These are phyloP conservation scores for Tulasnella sp. DNA, from an alignment of 768 basidiomycete species.

Conservation along the genomic window DNA sequence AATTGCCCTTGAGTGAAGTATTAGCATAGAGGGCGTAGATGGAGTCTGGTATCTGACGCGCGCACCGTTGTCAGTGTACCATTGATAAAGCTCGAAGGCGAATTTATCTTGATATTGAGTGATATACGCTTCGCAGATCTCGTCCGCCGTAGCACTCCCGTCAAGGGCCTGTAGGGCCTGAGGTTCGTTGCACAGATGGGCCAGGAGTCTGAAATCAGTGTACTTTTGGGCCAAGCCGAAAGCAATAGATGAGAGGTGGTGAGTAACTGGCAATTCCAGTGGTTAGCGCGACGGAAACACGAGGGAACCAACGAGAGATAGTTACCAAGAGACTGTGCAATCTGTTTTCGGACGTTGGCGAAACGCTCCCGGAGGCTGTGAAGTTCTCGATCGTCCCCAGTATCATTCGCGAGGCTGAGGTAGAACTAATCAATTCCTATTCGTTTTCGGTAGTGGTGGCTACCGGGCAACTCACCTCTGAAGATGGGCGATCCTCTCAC, in stretches of 20 bases:
- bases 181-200: slow-evolving; percentile 68
- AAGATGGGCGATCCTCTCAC: slow-evolving; percentile 21
- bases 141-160: slow-evolving; percentile 55
- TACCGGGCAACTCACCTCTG: background rate
- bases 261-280: slow-evolving; percentile 48
- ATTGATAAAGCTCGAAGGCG: slow-evolving; percentile 82
- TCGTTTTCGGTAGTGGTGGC: background rate
- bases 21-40: background rate
- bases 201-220: slow-evolving; percentile 80
- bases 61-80: slow-evolving; percentile 82
- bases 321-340: slow-evolving; percentile 78
- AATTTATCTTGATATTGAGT: slow-evolving; percentile 77
- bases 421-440: background rate
- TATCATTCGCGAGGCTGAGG: slow-evolving; percentile 33
- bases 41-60: background rate
- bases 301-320: slow-evolving; percentile 3
- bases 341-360: slow-evolving; percentile 64
- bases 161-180: slow-evolving; percentile 33
- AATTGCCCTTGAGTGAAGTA: slow-evolving; percentile 57
- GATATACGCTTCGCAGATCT: slow-evolving; percentile 66
- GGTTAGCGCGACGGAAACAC: background rate
- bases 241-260: slow-evolving; percentile 63
- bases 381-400: slow-evolving; percentile 52
- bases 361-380: slow-evolving; percentile 65
- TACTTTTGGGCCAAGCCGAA: slow-evolving; percentile 84